Evolutionary conservation across 169 alveolate genomes (phyloP), one percentile per base, ranked within the genome.

Genomic region (Cryptosporidium sp.): DNA sequence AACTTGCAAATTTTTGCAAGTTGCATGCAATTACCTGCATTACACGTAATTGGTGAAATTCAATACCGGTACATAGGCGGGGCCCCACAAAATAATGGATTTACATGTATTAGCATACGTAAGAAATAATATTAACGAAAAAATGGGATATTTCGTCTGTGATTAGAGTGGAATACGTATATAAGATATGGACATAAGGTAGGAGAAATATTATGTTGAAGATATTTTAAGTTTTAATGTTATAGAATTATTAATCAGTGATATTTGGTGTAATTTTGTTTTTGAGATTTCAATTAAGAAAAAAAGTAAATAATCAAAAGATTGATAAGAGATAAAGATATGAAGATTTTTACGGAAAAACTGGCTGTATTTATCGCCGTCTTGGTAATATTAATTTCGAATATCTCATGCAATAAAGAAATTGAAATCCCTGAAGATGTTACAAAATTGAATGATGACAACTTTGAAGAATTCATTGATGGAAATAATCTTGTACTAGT

Each of bases 11-110:
- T 23, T 8, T 56, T 8, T 56, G 67, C 67, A 56, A 56, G 14
- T 56, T 56, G 67, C 67, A 56, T 56, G 67, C 67, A 56, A 23
- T 56, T 23, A 21, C 37, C 5, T 56, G 67, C 37, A 56, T 23
- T 26, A 9, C 67, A 21, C 67, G 67, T 56, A 56, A 48, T 56
- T 56, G 67, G 7, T 23, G 18, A 1, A 65, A n/a, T n/a, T 65
- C 12, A 31, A 65, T 65, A 65, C 72, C 72, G 85, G 67, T 1
- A 2, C 4, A 6, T 5, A 51, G 85, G 85, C 85, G 85, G 52
- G 48, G 33, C 85, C 85, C 85, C 85, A 71, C 85, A 71, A 29
- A n/a, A 23, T n/a, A 21, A 44, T 18, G 69, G 45, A 42, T 29
- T 52, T 71, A 51, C 69, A 71, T 71, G 85, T 29, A 48, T 3